Base-by-base conservation (phyloP, 306 rosid genomes). In the Casuarina equisetifolia region DNA sequence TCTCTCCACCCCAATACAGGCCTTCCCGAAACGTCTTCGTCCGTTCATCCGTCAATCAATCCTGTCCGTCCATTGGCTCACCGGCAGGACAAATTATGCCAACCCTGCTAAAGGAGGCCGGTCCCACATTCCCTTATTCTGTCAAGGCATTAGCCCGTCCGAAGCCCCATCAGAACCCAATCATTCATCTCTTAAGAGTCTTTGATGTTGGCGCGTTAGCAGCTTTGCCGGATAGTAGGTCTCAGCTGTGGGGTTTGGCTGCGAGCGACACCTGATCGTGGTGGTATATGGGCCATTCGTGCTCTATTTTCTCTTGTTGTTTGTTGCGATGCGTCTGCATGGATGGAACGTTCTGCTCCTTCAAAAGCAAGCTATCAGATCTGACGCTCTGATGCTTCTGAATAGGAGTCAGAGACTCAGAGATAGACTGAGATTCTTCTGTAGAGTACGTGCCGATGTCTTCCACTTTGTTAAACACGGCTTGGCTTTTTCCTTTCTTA, bases 261-360 rank as follows among this genome's bases (percentile, higher is more conserved):
- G 42, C 9, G 44, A 69, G 86, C 87, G 78, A 86, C 78, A 78
- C 89, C 89, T 85, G 91, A 83, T 68, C 87, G 79, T 85, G 87
- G 84, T 59, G 83, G 83, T 70, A 48, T 62, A 85, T 75, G 89
- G 84, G 78, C 79, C 88, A 82, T 86, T 80, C 90, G 86, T 84
- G 86, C 79, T 2, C 50, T 46, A 25, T 46, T 46, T 79, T 82
- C 82, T 59, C 79, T 74, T 75, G 75, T 71, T 62, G 69, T 74
- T 78, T 57, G 62, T 35, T 20, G 38, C 44, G 51, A 63, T 69
- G 69, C 75, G 69, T 49, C 66, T 88, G 91, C 89, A 88, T 88
- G 91, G 91, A 85, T 85, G 86, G 91, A 88, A 88, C 88, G 87
- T 88, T 88, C 88, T 70, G 70, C 84, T 78, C 54, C 81, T 76